These are phyloP conservation scores for Salicornia ramosissima DNA, from an alignment of 148 eudicot genomes.

Conservation along the genomic window DNA sequence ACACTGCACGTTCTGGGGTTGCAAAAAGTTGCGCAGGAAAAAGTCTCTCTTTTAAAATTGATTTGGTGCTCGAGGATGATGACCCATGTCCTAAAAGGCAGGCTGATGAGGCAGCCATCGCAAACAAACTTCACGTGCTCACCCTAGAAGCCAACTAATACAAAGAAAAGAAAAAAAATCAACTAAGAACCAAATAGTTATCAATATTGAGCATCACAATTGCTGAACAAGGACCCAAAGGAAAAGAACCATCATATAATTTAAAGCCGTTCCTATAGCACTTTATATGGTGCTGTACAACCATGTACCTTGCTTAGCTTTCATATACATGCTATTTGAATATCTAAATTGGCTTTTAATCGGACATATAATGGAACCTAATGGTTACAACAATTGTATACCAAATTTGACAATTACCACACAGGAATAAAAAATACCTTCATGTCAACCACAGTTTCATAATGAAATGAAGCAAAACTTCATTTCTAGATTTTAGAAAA, in stretches of 20 bases:
- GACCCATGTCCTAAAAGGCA: slow-evolving; percentile 29
- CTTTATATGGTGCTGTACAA: too few species aligned
- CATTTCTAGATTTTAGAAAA: neutral
- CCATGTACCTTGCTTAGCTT: too few species aligned
- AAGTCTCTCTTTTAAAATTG: slow-evolving; percentile 41
- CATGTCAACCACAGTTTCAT: neutral
- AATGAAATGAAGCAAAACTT: neutral
- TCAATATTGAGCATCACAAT: neutral
- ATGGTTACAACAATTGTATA: neutral
- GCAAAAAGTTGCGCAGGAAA: slow-evolving; percentile 33
- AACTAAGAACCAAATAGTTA: slow-evolving; percentile 1
- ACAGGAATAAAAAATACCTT: too few species aligned
- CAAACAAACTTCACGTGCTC: slow-evolving; percentile 10
- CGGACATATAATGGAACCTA: neutral
- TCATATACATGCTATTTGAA: neutral
- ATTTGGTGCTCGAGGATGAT: slow-evolving; percentile 30
- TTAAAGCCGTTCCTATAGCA: neutral
- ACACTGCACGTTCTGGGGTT: slow-evolving; percentile 35
- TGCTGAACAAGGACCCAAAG: neutral
- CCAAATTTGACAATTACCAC: too few species aligned
- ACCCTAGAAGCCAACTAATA: slow-evolving; percentile 4
- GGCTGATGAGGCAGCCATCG: slow-evolving; percentile 33
- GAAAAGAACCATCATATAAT: neutral
- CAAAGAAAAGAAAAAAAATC: neutral
- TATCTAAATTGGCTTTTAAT: neutral